A percentile compares a stretch with the other conserved stretches of the same genome.
Evolutionary conservation across 78 protist genomes (phyloP).

Genomic region (Carpediemonas membranifera): DNA sequence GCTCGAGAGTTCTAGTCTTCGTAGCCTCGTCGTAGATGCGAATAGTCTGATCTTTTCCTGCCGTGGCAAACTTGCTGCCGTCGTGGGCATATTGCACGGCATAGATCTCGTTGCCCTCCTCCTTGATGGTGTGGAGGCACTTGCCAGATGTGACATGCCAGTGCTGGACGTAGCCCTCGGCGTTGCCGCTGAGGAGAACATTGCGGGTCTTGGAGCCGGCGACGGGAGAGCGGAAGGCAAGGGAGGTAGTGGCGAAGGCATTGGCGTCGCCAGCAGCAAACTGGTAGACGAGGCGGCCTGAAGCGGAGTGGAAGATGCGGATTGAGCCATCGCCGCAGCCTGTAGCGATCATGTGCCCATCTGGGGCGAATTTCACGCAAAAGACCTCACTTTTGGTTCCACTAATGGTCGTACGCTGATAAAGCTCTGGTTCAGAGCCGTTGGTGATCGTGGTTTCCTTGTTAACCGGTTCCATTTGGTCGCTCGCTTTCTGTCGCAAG

Average conservation of each 20-base stretch:
- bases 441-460: no score
- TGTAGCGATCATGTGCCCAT: conserved; percentile 5
- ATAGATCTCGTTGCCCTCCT: conserved; percentile 11
- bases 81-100: conserved; percentile 10
- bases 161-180: not conserved
- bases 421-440: no score
- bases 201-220: not conserved
- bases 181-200: not conserved
- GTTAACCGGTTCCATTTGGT: no score
- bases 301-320: not conserved
- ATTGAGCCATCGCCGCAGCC: conserved; percentile 19
- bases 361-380: conserved; percentile 16
- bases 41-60: conserved; percentile 29
- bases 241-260: not conserved
- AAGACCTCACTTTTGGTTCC: no score
- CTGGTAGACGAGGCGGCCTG: no score
- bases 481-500: no score
- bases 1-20: not conserved
- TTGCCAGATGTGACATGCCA: not conserved
- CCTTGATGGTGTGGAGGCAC: not conserved
- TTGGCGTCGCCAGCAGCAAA: not conserved
- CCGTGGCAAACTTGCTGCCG: conserved; percentile 25
- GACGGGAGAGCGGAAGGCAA: no score
- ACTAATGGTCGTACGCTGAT: no score
- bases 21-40: conserved; percentile 44